Evolutionary conservation across 306 rosid species (phyloP).

Genomic region (Trifolium fragiferum): DNA sequence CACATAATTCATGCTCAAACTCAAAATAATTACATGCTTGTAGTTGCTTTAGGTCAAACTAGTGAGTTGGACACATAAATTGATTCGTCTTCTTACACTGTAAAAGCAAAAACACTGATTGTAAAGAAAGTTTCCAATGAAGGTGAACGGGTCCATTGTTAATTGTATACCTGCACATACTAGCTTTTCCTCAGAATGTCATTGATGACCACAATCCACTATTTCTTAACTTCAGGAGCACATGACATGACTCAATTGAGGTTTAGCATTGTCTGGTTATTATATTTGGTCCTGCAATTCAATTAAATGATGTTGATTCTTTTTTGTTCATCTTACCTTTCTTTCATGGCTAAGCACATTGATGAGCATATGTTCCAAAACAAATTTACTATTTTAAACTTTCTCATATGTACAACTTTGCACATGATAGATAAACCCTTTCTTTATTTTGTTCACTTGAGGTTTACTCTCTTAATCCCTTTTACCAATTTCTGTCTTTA

Average conservation of each 20-base stretch:
- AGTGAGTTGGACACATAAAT: not conserved
- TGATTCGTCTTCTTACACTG: not conserved
- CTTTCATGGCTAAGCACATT: slow-evolving; percentile 14
- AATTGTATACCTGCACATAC: not conserved
- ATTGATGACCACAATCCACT: not conserved
- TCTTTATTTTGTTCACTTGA: slow-evolving; percentile 17
- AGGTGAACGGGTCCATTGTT: slow-evolving; percentile 1
- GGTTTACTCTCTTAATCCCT: not conserved
- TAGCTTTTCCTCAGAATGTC: slow-evolving; percentile 17
- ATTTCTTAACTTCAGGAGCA: not conserved
- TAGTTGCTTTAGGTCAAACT: not conserved
- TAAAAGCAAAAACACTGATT: not conserved
- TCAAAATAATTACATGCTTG: not conserved
- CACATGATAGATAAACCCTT: no score
- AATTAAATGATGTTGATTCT: slow-evolving; percentile 17
- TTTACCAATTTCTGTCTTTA: slow-evolving; percentile 32
- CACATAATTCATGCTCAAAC: not conserved
- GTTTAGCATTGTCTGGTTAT: not conserved
- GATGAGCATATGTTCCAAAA: not conserved
- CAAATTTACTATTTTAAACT: no score
- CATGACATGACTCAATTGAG: not conserved
- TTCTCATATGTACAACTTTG: no score
- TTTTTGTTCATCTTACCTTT: not conserved
- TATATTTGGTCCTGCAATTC: not conserved
- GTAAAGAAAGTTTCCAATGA: not conserved